phyloP scores from a whole-genome alignment of 345 rosid genomes.

The Rhodamnia argentea region DNA sequence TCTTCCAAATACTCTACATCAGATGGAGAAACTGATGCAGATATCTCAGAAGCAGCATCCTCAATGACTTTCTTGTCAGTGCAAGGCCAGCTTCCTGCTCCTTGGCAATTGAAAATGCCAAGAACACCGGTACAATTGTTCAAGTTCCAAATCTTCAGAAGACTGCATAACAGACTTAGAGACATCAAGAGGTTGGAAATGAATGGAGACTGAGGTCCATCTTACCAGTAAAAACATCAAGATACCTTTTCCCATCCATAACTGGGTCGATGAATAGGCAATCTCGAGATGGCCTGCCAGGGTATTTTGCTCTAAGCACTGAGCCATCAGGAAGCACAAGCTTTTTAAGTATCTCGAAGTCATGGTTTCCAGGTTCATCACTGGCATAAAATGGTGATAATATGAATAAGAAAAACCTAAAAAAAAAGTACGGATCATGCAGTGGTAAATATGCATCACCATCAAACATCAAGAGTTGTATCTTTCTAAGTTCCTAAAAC shows the following conservation, averaged over 20 bases:
- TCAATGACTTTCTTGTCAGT: conserved; percentile 1
- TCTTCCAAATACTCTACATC: conserved; percentile 44
- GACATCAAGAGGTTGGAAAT: neutral
- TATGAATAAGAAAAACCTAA: neutral
- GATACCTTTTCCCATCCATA: conserved; percentile 41
- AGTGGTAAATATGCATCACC: neutral
- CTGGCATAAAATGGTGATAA: conserved; percentile 2
- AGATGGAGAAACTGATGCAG: conserved; percentile 25
- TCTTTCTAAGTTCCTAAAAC: neutral
- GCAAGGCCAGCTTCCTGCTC: conserved; percentile 50
- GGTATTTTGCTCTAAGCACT: conserved; percentile 43
- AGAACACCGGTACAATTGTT: conserved; percentile 40
- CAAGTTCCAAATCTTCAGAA: conserved; percentile 50
- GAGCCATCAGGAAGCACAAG: conserved; percentile 48
- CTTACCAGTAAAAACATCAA: neutral
- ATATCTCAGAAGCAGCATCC: conserved; percentile 2
- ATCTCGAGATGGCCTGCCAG: conserved; percentile 45
- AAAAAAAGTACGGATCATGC: neutral
- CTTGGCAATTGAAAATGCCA: conserved; percentile 53
- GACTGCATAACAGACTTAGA: conserved; percentile 10
- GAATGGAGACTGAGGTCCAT: neutral
- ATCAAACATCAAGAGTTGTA: neutral
- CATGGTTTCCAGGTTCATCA: conserved; percentile 45
- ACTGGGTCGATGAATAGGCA: conserved; percentile 48
- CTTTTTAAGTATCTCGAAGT: conserved; percentile 39